Evolutionary conservation across 805 yeast genomes (phyloP).

Genomic region (Barnettozyma botsteinii): DNA sequence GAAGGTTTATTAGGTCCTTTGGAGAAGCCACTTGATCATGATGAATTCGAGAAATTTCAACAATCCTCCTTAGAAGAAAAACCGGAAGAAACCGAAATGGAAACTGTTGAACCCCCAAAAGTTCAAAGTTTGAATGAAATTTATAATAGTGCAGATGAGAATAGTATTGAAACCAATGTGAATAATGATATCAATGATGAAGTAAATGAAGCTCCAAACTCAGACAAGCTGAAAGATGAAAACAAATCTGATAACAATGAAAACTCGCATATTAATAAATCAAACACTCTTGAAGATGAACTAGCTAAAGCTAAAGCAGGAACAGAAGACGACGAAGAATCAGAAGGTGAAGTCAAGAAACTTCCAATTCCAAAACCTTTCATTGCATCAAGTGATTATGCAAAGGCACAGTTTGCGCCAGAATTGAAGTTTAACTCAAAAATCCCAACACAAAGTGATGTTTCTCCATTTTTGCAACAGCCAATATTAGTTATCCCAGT

Average conservation of each 20-base stretch:
- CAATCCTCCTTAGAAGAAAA: too few relatives aligned
- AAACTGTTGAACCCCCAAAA: slow-evolving; percentile 9
- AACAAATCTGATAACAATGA: slow-evolving; percentile 7
- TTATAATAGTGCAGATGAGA: slow-evolving; percentile 2
- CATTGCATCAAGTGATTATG: slow-evolving; percentile 54
- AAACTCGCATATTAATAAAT: slow-evolving; percentile 4
- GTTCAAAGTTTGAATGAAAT: slow-evolving; percentile 7
- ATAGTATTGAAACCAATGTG: slow-evolving; percentile 8
- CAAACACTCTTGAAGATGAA: slow-evolving; percentile 13
- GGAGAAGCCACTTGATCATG: slow-evolving; percentile 39
- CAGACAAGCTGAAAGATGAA: slow-evolving; percentile 1
- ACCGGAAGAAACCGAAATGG: slow-evolving; percentile 5
- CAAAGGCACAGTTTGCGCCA: slow-evolving; percentile 44
- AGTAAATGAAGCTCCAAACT: slow-evolving; percentile 1
- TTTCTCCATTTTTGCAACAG: slow-evolving; percentile 64
- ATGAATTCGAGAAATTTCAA: slow-evolving; percentile 13
- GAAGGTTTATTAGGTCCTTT: slow-evolving; percentile 95
- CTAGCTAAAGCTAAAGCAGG: slow-evolving; percentile 7
- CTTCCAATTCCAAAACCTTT: slow-evolving; percentile 58
- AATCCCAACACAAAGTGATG: slow-evolving; percentile 27
- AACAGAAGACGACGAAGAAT: slow-evolving; percentile 23
- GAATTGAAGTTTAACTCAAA: slow-evolving; percentile 28
- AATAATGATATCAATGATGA: slow-evolving; percentile 10
- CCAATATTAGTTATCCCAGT: slow-evolving; percentile 74
- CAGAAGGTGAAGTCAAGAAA: slow-evolving; percentile 28